A percentile compares a stretch with the other conserved stretches of the same genome.
Conservation (phyloP, 1,284 basidiomycete genomes). For the Heterobasidion occidentale region DNA sequence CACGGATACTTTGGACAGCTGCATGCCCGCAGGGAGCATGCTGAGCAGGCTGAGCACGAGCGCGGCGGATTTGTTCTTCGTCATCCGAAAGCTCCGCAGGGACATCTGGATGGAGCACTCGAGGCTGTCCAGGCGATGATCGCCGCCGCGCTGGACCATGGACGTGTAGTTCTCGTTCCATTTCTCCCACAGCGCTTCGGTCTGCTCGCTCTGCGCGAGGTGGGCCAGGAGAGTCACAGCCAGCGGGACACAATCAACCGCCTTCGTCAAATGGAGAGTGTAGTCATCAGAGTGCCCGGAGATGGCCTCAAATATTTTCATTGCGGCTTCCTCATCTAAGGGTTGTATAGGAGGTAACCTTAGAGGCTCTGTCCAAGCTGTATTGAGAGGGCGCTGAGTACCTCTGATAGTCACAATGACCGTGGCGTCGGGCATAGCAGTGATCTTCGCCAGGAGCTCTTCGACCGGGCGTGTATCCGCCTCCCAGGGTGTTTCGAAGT, state of each 20-base stretch:
- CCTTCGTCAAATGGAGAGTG: slow-evolving; percentile 1
- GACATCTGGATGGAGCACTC: slow-evolving; percentile 9
- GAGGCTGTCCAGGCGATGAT: slow-evolving; percentile 1
- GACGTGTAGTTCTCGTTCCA: slow-evolving; percentile 3
- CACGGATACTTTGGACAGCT: not conserved
- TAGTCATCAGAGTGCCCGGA: slow-evolving; percentile 1
- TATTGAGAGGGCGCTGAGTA: slow-evolving; percentile 1
- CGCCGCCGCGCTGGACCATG: not conserved
- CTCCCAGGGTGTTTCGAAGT: slow-evolving; percentile 27
- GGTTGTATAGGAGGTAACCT: slow-evolving; percentile 1
- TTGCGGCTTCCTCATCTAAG: not conserved
- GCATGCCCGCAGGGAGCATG: slow-evolving; percentile 7
- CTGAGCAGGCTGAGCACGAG: slow-evolving; percentile 6
- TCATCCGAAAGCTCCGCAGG: slow-evolving; percentile 3
- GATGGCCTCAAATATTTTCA: slow-evolving; percentile 3
- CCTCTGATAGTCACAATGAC: slow-evolving; percentile 7
- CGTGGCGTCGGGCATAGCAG: not conserved
- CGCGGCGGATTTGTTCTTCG: not conserved
- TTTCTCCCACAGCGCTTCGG: not conserved
- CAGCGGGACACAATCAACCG: slow-evolving; percentile 9
- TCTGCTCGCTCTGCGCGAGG: slow-evolving; percentile 1
- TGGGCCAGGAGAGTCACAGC: slow-evolving; percentile 8
- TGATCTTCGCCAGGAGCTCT: slow-evolving; percentile 2
- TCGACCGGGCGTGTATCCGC: slow-evolving; percentile 4
- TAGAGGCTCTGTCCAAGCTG: slow-evolving; percentile 4